Percentiles rank a stretch among this genome's conserved stretches.
Evolutionary conservation across 2,329 filamentous ascomycete species (phyloP).

Genomic region (Rhynchosporium graminicola): DNA sequence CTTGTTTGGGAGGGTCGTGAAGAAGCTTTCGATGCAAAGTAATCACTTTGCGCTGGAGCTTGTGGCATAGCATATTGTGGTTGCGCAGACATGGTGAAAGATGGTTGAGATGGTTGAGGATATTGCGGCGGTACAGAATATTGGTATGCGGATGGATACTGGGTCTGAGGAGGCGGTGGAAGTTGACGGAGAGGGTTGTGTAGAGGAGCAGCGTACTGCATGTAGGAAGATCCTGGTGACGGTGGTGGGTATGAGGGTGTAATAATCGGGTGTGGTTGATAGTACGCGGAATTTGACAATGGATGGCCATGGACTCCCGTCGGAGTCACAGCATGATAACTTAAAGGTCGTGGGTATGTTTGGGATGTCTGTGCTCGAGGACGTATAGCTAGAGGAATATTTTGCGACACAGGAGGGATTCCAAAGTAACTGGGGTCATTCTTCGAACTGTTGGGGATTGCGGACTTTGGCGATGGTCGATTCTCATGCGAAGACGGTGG

Average conservation of each 20-base stretch:
- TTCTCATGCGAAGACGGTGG: conserved; percentile 32
- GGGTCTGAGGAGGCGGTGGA: background rate
- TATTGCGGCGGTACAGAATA: conserved; percentile 14
- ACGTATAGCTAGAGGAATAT: conserved; percentile 27
- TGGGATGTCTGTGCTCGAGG: conserved; percentile 33
- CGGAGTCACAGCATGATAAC: conserved; percentile 27
- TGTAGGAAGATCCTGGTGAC: conserved; percentile 28
- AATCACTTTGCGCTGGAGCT: conserved; percentile 15
- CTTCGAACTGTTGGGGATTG: conserved; percentile 14
- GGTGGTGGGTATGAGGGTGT: conserved; percentile 29
- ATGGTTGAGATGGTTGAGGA: background rate
- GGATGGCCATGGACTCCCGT: conserved; percentile 30
- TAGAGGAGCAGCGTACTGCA: conserved; percentile 24
- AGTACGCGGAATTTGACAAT: conserved; percentile 33
- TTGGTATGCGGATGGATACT: background rate
- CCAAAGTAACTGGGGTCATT: conserved; percentile 36
- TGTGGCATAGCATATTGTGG: conserved; percentile 13
- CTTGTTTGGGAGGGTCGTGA: conserved; percentile 20
- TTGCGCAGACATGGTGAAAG: conserved; percentile 16
- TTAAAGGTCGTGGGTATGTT: conserved; percentile 32
- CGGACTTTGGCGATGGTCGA: conserved; percentile 18
- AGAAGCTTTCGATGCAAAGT: conserved; percentile 24
- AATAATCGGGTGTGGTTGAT: conserved; percentile 21
- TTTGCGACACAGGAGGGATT: conserved; percentile 27
- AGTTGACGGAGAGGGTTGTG: conserved; percentile 11